Evolutionary conservation across 352 stramenopile genomes (phyloP), one percentile per base, ranked within the genome.

Genomic region (Globisporangium takayamanum): DNA sequence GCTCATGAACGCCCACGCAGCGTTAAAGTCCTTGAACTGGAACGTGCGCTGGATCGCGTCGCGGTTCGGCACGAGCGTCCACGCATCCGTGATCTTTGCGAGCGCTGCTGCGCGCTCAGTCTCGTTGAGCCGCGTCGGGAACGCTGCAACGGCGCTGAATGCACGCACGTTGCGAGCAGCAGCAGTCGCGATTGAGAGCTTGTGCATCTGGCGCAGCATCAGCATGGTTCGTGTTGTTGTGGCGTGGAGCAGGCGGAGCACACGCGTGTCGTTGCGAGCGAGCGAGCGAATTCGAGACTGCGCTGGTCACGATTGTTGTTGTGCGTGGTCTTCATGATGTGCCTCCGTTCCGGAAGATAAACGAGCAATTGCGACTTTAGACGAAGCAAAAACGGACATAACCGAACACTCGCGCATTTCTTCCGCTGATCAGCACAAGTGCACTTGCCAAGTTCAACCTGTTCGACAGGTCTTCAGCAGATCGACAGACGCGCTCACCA

Each of bases 1-100:
- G 50, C 55, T 85, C 84, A 94, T 96, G 63, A 95, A 94, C 30
- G 64, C 55, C 74, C 82, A 96, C 2, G 87, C 85, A 55, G 87
- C 55, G 53, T 76, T 85, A 56, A 97, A 97, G 63, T 96, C 82
- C 50, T 66, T 65, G 59, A 97, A 97, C 60, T 81, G 62, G 71
- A 95, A 97, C 54, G 58, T 77, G 58, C 87, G 85, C 53, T 73
- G 67, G 67, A 96, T 95, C 36, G 88, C 88, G 65, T 96, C 84
- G 59, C 84, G 80, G 45, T 72, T 57, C 10, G 74, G 70, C 44
- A 88, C 73, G 2, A 62, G 42, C 57, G 75, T 51, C 81, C 81
- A 91, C 28, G 74, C 73, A 47, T 52, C 64, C 28, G 69, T 74
- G 61, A 90, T 67, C 52, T 80, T 66, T 39, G 69, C 55, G 25